phyloP scores from a whole-genome alignment of 768 basidiomycete species.

The Suillus brevipes region DNA sequence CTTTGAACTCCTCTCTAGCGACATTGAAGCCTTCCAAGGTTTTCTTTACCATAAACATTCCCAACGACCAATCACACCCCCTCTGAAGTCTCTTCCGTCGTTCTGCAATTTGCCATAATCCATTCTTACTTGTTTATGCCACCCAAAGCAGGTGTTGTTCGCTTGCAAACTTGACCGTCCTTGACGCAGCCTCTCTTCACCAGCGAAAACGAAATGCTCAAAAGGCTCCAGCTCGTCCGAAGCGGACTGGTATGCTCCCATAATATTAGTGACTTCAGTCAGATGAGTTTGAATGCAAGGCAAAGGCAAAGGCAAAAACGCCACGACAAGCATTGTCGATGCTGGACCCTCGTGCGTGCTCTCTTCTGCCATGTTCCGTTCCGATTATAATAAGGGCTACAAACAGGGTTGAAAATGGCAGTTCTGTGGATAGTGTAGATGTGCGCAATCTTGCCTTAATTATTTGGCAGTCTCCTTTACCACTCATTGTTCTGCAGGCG shows the following conservation, averaged over 20 bases:
- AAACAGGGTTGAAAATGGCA: conserved; percentile 20
- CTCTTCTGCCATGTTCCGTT: conserved; percentile 4
- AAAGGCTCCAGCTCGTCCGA: conserved; percentile 42
- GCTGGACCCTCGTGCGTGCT: conserved; percentile 25
- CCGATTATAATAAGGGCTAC: conserved; percentile 25
- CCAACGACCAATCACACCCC: not conserved
- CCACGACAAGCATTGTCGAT: conserved; percentile 10
- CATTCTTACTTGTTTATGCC: conserved; percentile 30
- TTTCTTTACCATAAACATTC: not conserved
- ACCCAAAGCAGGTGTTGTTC: conserved; percentile 31
- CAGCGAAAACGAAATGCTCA: conserved; percentile 58
- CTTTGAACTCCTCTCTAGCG: not conserved
- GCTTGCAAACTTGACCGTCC: conserved; percentile 18
- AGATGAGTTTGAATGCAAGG: conserved; percentile 14
- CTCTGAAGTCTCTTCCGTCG: not conserved
- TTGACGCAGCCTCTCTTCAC: conserved; percentile 16
- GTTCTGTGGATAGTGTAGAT: conserved; percentile 17
- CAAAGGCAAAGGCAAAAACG: conserved; percentile 20
- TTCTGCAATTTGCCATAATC: not conserved
- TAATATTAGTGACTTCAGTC: conserved; percentile 16
- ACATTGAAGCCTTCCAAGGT: not conserved
- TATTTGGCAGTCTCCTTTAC: conserved; percentile 1
- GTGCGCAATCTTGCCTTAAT: conserved; percentile 21
- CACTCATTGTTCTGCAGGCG: conserved; percentile 11
- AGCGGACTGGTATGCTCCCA: conserved; percentile 32